Evolutionary conservation across 108 stramenopile genomes (phyloP).

Genomic region (Licmophora abbreviata): DNA sequence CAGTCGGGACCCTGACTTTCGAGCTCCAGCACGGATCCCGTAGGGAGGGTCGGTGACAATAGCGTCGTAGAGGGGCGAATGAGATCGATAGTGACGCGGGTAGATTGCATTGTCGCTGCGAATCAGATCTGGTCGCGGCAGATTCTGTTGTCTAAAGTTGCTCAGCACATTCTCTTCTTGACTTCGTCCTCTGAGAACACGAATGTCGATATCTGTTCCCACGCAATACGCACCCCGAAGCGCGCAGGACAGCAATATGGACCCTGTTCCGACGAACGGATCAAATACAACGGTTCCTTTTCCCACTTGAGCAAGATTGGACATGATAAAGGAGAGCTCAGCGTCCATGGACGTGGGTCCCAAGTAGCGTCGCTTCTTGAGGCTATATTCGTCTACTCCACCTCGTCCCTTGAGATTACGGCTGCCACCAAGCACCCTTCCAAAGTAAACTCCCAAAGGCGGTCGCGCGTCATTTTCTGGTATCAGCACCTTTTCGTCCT

Average conservation of each 20-base stretch:
- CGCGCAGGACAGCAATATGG: constrained; percentile 85
- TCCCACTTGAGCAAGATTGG: constrained; percentile 72
- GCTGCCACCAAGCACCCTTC: constrained; percentile 49
- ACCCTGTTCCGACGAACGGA: constrained; percentile 97
- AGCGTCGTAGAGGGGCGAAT: constrained; percentile 71
- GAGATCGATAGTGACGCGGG: constrained; percentile 60
- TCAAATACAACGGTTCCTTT: constrained; percentile 71
- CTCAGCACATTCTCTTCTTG: constrained; percentile 50
- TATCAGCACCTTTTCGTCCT: constrained; percentile 24
- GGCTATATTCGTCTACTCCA: constrained; percentile 64
- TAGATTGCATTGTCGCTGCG: constrained; percentile 88
- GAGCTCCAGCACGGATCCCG: constrained; percentile 94
- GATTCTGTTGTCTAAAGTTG: constrained; percentile 85
- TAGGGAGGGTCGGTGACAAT: constrained; percentile 82
- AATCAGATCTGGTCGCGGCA: constrained; percentile 88
- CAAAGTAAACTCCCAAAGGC: constrained; percentile 72
- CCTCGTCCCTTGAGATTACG: constrained; percentile 34
- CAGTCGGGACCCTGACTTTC: constrained; percentile 53
- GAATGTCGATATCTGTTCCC: constrained; percentile 93
- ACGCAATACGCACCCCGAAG: constrained; percentile 81
- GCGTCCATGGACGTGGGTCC: constrained; percentile 99
- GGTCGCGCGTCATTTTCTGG: constrained; percentile 52
- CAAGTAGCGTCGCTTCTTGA: constrained; percentile 89
- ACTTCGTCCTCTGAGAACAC: constrained; percentile 82
- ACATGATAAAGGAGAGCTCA: constrained; percentile 91